A percentile compares a stretch with the other conserved stretches of the same genome.
phyloP scores from a whole-genome alignment of 495 filamentous ascomycete species.

The Penicillium bovifimosum region DNA sequence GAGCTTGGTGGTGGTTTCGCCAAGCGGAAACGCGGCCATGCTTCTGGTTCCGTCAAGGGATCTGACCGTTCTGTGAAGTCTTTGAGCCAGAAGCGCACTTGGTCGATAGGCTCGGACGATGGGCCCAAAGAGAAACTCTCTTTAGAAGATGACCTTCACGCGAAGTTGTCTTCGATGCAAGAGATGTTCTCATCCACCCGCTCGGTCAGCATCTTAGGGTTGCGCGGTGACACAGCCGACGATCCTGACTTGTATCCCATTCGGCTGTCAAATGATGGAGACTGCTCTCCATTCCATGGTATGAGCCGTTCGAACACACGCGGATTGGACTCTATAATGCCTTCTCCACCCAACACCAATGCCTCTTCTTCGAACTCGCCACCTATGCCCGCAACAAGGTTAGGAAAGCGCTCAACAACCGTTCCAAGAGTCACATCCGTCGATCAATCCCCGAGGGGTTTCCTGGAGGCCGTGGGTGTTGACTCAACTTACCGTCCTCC shows the following conservation, averaged over 20 bases:
- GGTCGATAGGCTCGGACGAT: slow-evolving; percentile 90
- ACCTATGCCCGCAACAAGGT: slow-evolving; percentile 11
- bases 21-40: slow-evolving; percentile 72
- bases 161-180: slow-evolving; percentile 76
- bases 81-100: slow-evolving; percentile 85
- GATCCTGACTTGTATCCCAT: slow-evolving; percentile 89
- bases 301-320: slow-evolving; percentile 48
- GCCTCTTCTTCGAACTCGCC: slow-evolving; percentile 47
- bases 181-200: slow-evolving; percentile 96
- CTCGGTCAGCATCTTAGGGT: slow-evolving; percentile 75
- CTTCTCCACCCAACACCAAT: slow-evolving; percentile 59
- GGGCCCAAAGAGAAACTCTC: slow-evolving; percentile 58
- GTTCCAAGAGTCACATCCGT: slow-evolving; percentile 39
- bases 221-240: slow-evolving; percentile 77
- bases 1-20: slow-evolving; percentile 85
- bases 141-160: slow-evolving; percentile 82
- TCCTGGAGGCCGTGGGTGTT: slow-evolving; percentile 88
- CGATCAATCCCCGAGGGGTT: slow-evolving; percentile 55
- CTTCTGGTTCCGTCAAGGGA: slow-evolving; percentile 45
- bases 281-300: slow-evolving; percentile 53
- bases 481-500: slow-evolving; percentile 83
- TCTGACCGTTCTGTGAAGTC: slow-evolving; percentile 56
- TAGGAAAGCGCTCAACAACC: slow-evolving; percentile 37
- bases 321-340: slow-evolving; percentile 48
- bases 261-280: slow-evolving; percentile 60